Evolutionary conservation across 352 stramenopile genomes (phyloP).

Genomic region (Pythium aristosporum): DNA sequence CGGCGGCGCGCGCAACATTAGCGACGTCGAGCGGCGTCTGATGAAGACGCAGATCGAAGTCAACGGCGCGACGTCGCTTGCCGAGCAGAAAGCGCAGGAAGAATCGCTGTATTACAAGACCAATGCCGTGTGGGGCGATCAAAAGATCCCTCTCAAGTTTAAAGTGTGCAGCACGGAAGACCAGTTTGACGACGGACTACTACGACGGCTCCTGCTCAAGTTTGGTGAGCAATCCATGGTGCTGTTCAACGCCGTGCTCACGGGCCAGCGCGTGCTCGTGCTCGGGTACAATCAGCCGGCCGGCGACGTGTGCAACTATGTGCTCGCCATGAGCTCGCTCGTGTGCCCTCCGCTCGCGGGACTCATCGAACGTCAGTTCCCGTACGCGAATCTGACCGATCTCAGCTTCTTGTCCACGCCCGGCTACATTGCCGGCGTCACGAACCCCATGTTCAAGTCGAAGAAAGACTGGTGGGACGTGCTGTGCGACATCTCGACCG

Average conservation of each 20-base stretch:
- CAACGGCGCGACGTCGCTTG: slow-evolving; percentile 28
- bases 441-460: slow-evolving; percentile 92
- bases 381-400: slow-evolving; percentile 90
- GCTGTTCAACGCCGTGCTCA: slow-evolving; percentile 87
- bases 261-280: slow-evolving; percentile 71
- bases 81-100: slow-evolving; percentile 44
- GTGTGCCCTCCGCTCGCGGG: slow-evolving; percentile 80
- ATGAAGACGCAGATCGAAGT: slow-evolving; percentile 73
- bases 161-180: slow-evolving; percentile 84
- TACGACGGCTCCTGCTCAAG: slow-evolving; percentile 66
- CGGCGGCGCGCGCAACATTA: slow-evolving; percentile 57
- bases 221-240: slow-evolving; percentile 86
- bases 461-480: slow-evolving; percentile 92
- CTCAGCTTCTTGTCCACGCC: slow-evolving; percentile 81
- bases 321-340: slow-evolving; percentile 80
- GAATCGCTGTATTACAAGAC: slow-evolving; percentile 62
- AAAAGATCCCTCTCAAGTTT: slow-evolving; percentile 68
- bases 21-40: slow-evolving; percentile 67
- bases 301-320: slow-evolving; percentile 84
- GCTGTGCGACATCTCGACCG: slow-evolving; percentile 83
- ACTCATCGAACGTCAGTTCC: slow-evolving; percentile 77
- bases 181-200: slow-evolving; percentile 76
- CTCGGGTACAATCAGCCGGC: slow-evolving; percentile 83
- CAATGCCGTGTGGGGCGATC: slow-evolving; percentile 54
- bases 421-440: slow-evolving; percentile 89